phyloP scores from a whole-genome alignment of 2,329 filamentous ascomycete genomes.

The Fusarium sp. region DNA sequence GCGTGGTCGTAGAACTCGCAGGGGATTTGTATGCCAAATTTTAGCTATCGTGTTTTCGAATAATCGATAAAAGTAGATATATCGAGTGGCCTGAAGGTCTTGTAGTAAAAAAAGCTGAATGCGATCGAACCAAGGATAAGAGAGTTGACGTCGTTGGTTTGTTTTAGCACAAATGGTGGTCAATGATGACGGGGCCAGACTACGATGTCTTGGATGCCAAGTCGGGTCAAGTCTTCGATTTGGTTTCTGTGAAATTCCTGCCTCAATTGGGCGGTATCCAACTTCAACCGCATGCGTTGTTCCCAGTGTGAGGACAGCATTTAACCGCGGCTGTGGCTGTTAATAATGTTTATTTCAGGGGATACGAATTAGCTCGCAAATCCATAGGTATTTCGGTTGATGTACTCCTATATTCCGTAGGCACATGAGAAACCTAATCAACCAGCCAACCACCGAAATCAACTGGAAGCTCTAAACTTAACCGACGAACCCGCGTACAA shows the following conservation, averaged over 20 bases:
- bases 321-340: conserved; percentile 15
- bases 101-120: conserved; percentile 11
- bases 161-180: conserved; percentile 30
- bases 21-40: not conserved
- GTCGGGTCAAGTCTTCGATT: conserved; percentile 36
- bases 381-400: conserved; percentile 18
- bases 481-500: conserved; percentile 35
- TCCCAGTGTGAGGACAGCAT: conserved; percentile 8
- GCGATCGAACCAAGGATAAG: conserved; percentile 28
- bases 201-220: conserved; percentile 20
- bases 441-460: conserved; percentile 13
- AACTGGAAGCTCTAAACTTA: conserved; percentile 34
- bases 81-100: conserved; percentile 13
- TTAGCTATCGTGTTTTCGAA: not conserved
- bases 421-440: not conserved
- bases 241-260: conserved; percentile 34
- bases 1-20: not conserved
- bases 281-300: conserved; percentile 25
- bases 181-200: conserved; percentile 28
- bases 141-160: conserved; percentile 44
- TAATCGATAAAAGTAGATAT: conserved; percentile 4
- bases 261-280: conserved; percentile 15
- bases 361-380: conserved; percentile 14
- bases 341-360: conserved; percentile 17
- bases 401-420: not conserved